phyloP scores from a whole-genome alignment of 306 rosid genomes.

The Cicer arietinum region DNA sequence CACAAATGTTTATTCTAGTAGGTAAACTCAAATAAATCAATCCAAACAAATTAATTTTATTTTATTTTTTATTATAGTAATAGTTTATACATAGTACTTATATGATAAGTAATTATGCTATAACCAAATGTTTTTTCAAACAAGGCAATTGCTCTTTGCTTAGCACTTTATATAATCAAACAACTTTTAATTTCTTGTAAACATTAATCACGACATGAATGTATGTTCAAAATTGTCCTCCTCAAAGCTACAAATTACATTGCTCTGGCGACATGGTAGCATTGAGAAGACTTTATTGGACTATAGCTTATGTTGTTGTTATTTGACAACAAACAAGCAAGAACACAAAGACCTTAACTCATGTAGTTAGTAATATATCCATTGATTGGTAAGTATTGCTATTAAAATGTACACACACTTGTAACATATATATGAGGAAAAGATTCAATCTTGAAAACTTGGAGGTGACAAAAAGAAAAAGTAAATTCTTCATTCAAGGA shows the following conservation, averaged over 20 bases:
- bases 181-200: slow-evolving; percentile 1
- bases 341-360: slow-evolving; percentile 32
- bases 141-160: neutral
- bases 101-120: no score
- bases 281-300: slow-evolving; percentile 41
- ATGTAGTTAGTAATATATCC: slow-evolving; percentile 7
- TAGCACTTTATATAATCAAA: slow-evolving; percentile 25
- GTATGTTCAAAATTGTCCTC: slow-evolving; percentile 13
- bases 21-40: no score
- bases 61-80: no score
- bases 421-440: neutral
- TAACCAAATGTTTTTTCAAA: no score
- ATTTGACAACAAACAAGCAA: slow-evolving; percentile 35
- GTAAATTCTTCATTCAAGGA: neutral
- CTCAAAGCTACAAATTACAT: slow-evolving; percentile 4
- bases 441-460: slow-evolving; percentile 9
- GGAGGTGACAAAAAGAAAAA: slow-evolving; percentile 30
- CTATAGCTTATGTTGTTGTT: slow-evolving; percentile 40
- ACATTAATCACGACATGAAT: neutral
- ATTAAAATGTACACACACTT: slow-evolving; percentile 1
- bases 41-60: no score
- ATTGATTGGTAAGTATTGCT: slow-evolving; percentile 8
- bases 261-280: slow-evolving; percentile 10
- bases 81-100: no score
- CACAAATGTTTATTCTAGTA: no score